Conservation (phyloP, 1,284 basidiomycete species). For the Sporisorium exsertum region DNA sequence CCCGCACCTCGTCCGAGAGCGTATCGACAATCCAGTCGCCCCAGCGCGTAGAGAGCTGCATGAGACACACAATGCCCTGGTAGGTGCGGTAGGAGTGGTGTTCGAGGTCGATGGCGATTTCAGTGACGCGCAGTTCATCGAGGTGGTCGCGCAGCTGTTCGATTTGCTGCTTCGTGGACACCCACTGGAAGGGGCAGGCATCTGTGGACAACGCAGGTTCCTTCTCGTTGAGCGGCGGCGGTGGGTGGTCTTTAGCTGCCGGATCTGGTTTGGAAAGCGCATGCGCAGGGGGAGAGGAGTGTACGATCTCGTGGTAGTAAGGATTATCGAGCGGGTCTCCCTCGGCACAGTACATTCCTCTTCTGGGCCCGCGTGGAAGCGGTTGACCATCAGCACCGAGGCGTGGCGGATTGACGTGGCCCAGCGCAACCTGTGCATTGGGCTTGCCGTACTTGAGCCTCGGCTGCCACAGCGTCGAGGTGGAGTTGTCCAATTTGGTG, state of each 20-base stretch:
- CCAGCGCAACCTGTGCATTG: constrained; percentile 59
- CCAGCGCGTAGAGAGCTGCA: constrained; percentile 82
- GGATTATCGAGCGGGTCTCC: constrained; percentile 64
- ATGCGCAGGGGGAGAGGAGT: constrained; percentile 66
- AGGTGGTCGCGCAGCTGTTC: constrained; percentile 75
- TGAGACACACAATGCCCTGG: constrained; percentile 88
- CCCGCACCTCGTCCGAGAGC: constrained; percentile 76
- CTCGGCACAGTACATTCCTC: constrained; percentile 66
- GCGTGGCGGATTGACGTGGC: constrained; percentile 26
- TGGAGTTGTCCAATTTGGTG: constrained; percentile 62
- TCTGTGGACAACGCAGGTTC: constrained; percentile 74
- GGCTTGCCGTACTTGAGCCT: constrained; percentile 63
- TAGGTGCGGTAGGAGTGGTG: constrained; percentile 89
- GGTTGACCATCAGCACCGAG: constrained; percentile 22
- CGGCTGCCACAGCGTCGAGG: constrained; percentile 50
- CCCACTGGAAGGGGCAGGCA: constrained; percentile 79
- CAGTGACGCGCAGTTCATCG: constrained; percentile 73
- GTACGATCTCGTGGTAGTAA: constrained; percentile 64
- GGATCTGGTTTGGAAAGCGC: constrained; percentile 45
- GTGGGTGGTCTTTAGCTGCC: constrained; percentile 26
- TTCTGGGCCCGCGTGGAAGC: constrained; percentile 31
- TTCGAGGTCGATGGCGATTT: constrained; percentile 94
- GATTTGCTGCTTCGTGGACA: constrained; percentile 76
- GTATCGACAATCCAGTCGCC: constrained; percentile 90
- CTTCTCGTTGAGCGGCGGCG: constrained; percentile 53